Evolutionary conservation across 73 alveolate species (phyloP).

Genomic region (Diophrys appendiculata): DNA sequence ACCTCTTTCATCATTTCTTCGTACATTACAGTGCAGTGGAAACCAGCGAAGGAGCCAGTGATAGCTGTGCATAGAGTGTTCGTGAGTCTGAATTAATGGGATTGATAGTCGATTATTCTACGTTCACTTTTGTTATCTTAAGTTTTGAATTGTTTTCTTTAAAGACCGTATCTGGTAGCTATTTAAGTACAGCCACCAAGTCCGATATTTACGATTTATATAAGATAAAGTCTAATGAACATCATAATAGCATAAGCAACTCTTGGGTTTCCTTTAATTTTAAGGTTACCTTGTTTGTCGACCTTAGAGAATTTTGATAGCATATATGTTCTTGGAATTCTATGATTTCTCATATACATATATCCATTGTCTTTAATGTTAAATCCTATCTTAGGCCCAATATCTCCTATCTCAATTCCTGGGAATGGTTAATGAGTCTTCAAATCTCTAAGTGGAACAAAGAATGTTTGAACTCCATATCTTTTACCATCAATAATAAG

Average conservation of each 20-base stretch:
- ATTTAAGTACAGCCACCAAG: conserved; percentile 61
- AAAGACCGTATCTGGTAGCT: conserved; percentile 74
- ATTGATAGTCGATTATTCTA: conserved; percentile 76
- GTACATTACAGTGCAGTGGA: conserved; percentile 43
- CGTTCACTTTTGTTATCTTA: conserved; percentile 46
- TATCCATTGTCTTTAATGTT: conserved; percentile 83
- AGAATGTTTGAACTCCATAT: conserved; percentile 79
- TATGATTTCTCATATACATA: conserved; percentile 62
- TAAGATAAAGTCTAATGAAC: conserved; percentile 63
- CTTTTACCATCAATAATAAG: conserved; percentile 72
- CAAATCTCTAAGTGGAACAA: conserved; percentile 71
- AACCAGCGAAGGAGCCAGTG: conserved; percentile 64
- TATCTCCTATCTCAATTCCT: conserved; percentile 85
- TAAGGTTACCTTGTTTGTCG: conserved; percentile 72
- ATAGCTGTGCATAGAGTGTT: conserved; percentile 65
- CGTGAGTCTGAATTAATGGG: conserved; percentile 60
- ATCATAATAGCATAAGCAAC: conserved; percentile 82
- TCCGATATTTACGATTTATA: conserved; percentile 27
- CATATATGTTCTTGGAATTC: conserved; percentile 83
- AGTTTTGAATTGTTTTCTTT: conserved; percentile 76
- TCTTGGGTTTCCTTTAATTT: conserved; percentile 71
- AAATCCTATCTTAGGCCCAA: conserved; percentile 85
- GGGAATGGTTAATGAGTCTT: conserved; percentile 79
- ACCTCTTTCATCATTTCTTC: conserved; percentile 63
- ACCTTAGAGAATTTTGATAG: conserved; percentile 70